These are phyloP conservation scores for Vaccinium myrtillus DNA, from an alignment of 148 eudicot genomes.

Conservation along the genomic window DNA sequence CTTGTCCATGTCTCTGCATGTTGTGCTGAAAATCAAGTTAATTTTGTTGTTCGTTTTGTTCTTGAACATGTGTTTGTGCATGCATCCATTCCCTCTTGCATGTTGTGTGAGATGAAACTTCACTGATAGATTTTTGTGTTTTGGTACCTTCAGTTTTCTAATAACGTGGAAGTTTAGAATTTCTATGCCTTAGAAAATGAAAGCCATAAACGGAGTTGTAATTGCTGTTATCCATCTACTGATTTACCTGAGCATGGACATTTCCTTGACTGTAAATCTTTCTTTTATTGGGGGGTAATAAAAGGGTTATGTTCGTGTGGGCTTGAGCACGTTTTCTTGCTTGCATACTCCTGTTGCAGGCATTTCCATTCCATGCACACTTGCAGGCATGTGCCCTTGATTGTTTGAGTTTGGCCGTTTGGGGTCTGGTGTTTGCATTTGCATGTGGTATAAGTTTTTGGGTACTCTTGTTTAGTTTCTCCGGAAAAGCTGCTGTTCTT, in stretches of 20 bases:
- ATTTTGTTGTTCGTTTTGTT: neutral
- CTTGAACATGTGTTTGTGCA: neutral
- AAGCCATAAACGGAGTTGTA: neutral
- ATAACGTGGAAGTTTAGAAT: neutral
- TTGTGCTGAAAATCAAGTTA: neutral
- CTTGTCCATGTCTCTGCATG: neutral
- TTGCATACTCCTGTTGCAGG: neutral
- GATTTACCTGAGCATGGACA: neutral
- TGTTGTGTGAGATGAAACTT: neutral
- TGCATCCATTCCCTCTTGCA: neutral
- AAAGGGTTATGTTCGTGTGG: neutral
- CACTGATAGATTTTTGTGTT: neutral
- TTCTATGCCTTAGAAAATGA: neutral
- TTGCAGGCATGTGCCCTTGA: neutral
- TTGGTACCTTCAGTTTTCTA: constrained; percentile 3
- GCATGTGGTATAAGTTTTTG: neutral
- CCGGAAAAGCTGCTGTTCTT: neutral
- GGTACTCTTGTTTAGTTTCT: neutral
- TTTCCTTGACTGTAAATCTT: neutral
- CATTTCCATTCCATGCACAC: neutral
- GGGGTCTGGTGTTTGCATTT: neutral
- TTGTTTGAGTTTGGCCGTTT: neutral
- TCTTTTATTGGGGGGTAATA: neutral
- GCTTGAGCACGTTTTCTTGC: neutral
- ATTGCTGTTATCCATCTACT: neutral